Base-by-base conservation (phyloP, 352 stramenopile species). In the Pythium vanterpoolii region DNA sequence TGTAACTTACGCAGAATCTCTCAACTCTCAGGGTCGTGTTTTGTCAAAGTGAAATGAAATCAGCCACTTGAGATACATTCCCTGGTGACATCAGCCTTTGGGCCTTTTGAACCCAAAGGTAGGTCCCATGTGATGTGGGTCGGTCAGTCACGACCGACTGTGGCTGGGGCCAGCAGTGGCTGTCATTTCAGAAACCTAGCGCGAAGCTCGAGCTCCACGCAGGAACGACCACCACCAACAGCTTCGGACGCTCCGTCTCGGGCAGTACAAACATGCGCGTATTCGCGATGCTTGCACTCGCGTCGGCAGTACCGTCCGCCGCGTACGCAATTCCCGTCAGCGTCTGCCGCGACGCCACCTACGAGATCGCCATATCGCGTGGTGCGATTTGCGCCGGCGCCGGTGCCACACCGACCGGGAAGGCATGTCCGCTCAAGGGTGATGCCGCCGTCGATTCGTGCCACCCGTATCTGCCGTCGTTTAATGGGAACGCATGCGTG, bases 301-400 rank as follows among this genome's bases (percentile, higher is more conserved):
- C 65, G 1, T n/a, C n/a, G n/a, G n/a, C n/a, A n/a, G n/a, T n/a
- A n/a, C 46, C 56, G 5, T 53, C 50, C 6, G 66, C 60, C 18
- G 48, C 59, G 1, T 34, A 64, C 11, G 69, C 69, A 14, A 49
- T 31, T 33, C 31, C 60, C 16, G 65, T 89, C 51, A 87, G 75
- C 39, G 72, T 88, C 10, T 86, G 72, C 19, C 61, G 64, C 13
- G 80, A 90, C 47, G 80, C 76, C 39, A 87, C 75, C 24, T 90
- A 86, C 51, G 64, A 67, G 18, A 57, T 91, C 50, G 30, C 70
- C 10, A 45, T 53, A 16, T 62, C 62, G 10, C 71, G 75, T 10
- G 76, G 79, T n/a, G 50, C 66, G 10, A 59, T 87, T 34, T 91
- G 82, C 56, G 74, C 70, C 0, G 82, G 81, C 10, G 64, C 64